Evolutionary conservation across 1,284 basidiomycete genomes (phyloP), one percentile per base, ranked within the genome.

Genomic region (Tremellales sp.): DNA sequence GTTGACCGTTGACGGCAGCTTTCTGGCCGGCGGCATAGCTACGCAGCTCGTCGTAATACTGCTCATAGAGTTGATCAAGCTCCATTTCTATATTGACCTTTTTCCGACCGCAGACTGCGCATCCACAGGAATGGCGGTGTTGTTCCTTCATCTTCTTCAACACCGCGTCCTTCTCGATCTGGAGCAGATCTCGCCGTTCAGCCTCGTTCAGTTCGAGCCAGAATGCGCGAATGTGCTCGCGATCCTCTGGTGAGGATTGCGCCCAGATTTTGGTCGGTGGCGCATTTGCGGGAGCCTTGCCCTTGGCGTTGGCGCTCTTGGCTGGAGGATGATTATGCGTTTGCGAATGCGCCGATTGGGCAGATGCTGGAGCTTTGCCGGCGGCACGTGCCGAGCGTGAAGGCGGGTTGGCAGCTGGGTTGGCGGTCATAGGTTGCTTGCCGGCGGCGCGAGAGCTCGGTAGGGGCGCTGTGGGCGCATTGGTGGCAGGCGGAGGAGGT

Each of bases 21-120:
- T 85, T 87, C 81, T 97, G 90, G 77, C 93, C 89, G 76, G 89
- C 87, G 75, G 92, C 93, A 81, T 97, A 97, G 79, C 88, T 85
- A 81, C 97, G 89, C 78, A 98, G 85, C 81, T 97, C 93, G 75
- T 96, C 89, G 82, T 97, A 97, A 82, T 98, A 98, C 78, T 91
- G 89, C 81, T 96, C 91, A 81, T 98, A 97, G 76, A 97, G 85
- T 79, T 92, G 89, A 80, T 97, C 90, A 74, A 98, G 85, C 80
- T 98, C 94, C 78, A 91, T 89, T 80, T 97, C 96, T 78, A 98
- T 97, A 64, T 93, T 92, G 78, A 86, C 89, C 86, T 91, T 86
- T 81, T 98, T 98, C 68, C 94, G 80, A 35, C 91, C 90, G 75
- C 94, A 98, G 29, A 98, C 93, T 19, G 91, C 92, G 76, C 94